phyloP scores from a whole-genome alignment of 2,329 filamentous ascomycete genomes.

The Penicillium crustosum region DNA sequence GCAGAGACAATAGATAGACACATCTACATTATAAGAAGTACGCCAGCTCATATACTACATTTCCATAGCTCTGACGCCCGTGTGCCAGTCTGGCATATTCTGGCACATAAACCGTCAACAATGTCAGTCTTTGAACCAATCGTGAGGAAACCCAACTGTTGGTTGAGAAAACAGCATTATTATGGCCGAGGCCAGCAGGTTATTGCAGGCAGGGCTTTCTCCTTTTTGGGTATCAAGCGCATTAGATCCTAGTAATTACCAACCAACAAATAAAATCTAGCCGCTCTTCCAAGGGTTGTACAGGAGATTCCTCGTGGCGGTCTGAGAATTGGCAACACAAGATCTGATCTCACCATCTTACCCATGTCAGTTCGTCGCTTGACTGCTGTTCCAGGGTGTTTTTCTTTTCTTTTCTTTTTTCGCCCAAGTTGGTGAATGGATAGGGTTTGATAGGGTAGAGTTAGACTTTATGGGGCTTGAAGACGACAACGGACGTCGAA shows the following conservation, averaged over 20 bases:
- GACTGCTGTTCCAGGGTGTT: background rate
- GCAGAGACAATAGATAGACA: background rate
- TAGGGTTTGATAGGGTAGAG: background rate
- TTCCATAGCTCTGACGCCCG: background rate
- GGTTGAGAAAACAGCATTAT: background rate
- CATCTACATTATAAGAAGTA: background rate
- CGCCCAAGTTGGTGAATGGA: background rate
- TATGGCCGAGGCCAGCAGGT: background rate
- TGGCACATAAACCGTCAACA: background rate
- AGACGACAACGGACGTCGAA: background rate
- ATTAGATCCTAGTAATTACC: background rate
- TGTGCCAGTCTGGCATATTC: background rate
- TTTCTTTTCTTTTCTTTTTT: too few species aligned
- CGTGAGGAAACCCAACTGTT: background rate
- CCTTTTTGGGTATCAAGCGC: background rate
- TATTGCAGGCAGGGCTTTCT: background rate
- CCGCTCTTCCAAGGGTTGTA: background rate
- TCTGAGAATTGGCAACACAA: background rate
- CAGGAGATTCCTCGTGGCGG: conserved; percentile 1
- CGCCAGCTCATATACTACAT: background rate
- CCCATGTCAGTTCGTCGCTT: background rate
- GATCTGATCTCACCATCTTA: background rate
- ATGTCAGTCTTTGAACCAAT: background rate
- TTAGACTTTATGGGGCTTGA: background rate
- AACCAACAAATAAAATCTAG: background rate